These are phyloP conservation scores for Colletotrichum sp. DNA, from an alignment of 2,329 filamentous ascomycete genomes.

Conservation along the genomic window DNA sequence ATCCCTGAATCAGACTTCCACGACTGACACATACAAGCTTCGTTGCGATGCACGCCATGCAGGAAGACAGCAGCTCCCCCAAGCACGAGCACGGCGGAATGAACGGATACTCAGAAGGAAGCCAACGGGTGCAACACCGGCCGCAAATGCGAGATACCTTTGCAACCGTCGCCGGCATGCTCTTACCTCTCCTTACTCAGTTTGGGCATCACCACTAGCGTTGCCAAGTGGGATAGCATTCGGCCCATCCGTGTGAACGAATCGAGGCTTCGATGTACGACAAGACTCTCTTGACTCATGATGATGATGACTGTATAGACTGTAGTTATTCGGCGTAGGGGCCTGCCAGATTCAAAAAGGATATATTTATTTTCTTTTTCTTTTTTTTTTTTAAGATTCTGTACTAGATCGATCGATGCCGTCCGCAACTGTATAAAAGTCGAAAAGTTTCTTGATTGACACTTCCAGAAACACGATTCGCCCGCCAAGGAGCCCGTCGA, in stretches of 20 bases:
- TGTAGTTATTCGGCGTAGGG: background rate
- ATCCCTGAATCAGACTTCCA: background rate
- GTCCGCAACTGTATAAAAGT: background rate
- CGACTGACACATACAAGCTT: slow-evolving; percentile 57
- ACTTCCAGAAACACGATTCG: background rate
- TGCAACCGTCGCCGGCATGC: slow-evolving; percentile 76
- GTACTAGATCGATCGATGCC: background rate
- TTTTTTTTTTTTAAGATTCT: background rate
- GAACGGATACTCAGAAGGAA: slow-evolving; percentile 56
- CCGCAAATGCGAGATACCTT: slow-evolving; percentile 72
- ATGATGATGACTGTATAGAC: slow-evolving; percentile 19
- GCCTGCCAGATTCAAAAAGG: background rate
- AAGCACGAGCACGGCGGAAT: slow-evolving; percentile 55
- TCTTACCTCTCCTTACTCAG: slow-evolving; percentile 78
- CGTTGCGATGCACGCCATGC: slow-evolving; percentile 98
- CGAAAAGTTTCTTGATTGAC: background rate
- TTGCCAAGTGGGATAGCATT: background rate
- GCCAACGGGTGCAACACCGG: slow-evolving; percentile 57
- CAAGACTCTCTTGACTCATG: background rate
- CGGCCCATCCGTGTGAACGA: background rate
- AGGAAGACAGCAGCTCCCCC: slow-evolving; percentile 67
- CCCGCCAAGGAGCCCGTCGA: background rate
- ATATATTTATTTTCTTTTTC: background rate
- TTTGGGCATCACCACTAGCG: slow-evolving; percentile 73
- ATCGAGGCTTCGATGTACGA: background rate